Evolutionary conservation across 108 stramenopile species (phyloP).

Genomic region (Nitzschia palea): DNA sequence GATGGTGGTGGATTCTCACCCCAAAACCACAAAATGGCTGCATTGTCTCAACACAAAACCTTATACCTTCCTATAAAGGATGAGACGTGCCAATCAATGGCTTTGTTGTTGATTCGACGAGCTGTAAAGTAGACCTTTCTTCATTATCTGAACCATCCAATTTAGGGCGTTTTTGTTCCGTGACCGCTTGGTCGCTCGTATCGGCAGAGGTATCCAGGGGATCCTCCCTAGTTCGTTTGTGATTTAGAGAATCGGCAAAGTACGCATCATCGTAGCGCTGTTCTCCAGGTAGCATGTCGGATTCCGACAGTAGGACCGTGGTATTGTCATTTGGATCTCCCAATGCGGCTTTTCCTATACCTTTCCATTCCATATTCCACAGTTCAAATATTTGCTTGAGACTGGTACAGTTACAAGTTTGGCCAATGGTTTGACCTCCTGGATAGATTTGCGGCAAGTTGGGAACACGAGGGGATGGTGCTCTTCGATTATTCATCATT

Average conservation of each 20-base stretch:
- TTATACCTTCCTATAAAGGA: too few relatives aligned
- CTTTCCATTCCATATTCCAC: slow-evolving; percentile 56
- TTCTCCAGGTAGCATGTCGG: slow-evolving; percentile 32
- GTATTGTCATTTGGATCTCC: background rate
- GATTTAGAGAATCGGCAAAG: too few relatives aligned
- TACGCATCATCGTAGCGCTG: slow-evolving; percentile 56
- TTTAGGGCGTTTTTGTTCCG: too few relatives aligned
- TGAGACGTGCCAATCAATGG: too few relatives aligned
- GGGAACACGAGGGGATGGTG: slow-evolving; percentile 51
- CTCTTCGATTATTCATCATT: slow-evolving; percentile 90
- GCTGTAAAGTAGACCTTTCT: too few relatives aligned
- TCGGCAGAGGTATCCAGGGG: too few relatives aligned
- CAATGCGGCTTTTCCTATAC: background rate
- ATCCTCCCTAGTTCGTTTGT: too few relatives aligned
- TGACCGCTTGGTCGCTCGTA: too few relatives aligned
- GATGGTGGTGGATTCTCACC: too few relatives aligned
- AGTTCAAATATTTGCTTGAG: slow-evolving; percentile 69
- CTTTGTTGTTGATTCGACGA: background rate
- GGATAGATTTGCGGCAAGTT: slow-evolving; percentile 51
- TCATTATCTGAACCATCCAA: too few relatives aligned
- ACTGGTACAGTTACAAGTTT: slow-evolving; percentile 60
- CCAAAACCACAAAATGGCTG: too few relatives aligned
- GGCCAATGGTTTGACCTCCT: slow-evolving; percentile 65
- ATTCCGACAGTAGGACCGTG: background rate
- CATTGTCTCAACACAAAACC: too few relatives aligned